These are phyloP conservation scores for Mycena sp. DNA, from an alignment of 1,284 basidiomycete species.

Conservation along the genomic window DNA sequence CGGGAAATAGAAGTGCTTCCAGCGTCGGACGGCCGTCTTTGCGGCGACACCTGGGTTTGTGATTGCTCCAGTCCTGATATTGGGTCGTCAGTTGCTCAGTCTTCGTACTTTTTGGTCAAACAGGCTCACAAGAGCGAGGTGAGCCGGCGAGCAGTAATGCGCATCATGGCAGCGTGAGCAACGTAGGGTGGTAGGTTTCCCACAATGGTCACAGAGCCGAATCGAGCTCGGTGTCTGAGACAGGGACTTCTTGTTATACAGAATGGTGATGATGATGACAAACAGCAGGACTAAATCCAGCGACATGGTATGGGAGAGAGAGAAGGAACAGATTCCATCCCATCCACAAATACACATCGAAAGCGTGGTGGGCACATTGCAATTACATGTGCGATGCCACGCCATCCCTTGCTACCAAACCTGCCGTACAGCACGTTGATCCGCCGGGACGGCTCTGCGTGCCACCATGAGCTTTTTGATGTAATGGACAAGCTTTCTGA, in stretches of 20 bases:
- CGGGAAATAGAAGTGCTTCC: constrained; percentile 19
- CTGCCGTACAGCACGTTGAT: background rate
- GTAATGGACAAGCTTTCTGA: constrained; percentile 50
- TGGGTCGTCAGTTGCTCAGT: background rate
- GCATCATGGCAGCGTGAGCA: constrained; percentile 25
- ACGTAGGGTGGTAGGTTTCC: constrained; percentile 18
- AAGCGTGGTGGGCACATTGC: background rate
- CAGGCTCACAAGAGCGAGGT: constrained; percentile 6
- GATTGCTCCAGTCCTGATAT: constrained; percentile 19
- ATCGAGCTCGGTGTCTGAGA: background rate
- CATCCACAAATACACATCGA: background rate
- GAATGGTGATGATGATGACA: constrained; percentile 12
- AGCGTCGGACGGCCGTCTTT: background rate
- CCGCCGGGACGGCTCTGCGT: constrained; percentile 15
- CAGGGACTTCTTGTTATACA: background rate
- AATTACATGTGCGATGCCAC: no score
- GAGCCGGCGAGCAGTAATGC: constrained; percentile 22
- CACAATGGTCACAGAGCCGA: constrained; percentile 9
- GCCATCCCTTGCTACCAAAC: background rate
- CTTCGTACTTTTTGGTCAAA: background rate
- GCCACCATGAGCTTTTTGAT: constrained; percentile 43
- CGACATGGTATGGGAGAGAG: constrained; percentile 13
- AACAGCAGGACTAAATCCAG: constrained; percentile 17
- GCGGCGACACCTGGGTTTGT: constrained; percentile 9
- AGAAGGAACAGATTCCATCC: background rate